These are phyloP conservation scores for Cryptomeria japonica DNA, from an alignment of 75 land plant genomes.

Conservation along the genomic window DNA sequence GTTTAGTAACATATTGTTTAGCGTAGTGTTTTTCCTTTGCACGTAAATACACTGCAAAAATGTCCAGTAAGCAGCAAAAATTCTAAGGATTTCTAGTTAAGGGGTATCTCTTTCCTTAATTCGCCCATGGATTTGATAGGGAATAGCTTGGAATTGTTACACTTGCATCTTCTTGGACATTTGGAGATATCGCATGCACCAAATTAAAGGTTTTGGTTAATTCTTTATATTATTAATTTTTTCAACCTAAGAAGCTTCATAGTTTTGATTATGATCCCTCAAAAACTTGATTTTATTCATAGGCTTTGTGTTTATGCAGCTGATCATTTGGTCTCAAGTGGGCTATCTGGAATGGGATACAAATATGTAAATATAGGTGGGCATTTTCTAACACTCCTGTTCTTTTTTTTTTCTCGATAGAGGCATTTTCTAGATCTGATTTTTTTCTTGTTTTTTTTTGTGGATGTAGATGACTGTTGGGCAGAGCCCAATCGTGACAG, in stretches of 20 bases:
- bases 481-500: slow-evolving; percentile 48
- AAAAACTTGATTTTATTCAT: not conserved
- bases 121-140: no score
- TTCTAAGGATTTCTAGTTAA: no score
- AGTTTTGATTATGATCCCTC: not conserved
- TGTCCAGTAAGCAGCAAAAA: no score
- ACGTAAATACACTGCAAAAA: no score
- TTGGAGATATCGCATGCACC: not conserved
- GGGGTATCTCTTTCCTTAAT: no score
- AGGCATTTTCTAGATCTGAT: not conserved
- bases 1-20: no score
- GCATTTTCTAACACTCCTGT: not conserved
- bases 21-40: no score
- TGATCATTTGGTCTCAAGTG: not conserved
- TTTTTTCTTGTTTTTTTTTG: not conserved
- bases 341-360: not conserved
- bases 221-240: not conserved
- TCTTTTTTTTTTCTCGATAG: not conserved
- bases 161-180: not conserved
- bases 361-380: slow-evolving; percentile 12
- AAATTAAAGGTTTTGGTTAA: not conserved
- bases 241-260: not conserved
- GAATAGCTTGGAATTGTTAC: not conserved
- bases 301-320: not conserved
- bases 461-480: slow-evolving; percentile 68